These are phyloP conservation scores for Dalbergia oliveri DNA, from an alignment of 306 rosid species.

Conservation along the genomic window DNA sequence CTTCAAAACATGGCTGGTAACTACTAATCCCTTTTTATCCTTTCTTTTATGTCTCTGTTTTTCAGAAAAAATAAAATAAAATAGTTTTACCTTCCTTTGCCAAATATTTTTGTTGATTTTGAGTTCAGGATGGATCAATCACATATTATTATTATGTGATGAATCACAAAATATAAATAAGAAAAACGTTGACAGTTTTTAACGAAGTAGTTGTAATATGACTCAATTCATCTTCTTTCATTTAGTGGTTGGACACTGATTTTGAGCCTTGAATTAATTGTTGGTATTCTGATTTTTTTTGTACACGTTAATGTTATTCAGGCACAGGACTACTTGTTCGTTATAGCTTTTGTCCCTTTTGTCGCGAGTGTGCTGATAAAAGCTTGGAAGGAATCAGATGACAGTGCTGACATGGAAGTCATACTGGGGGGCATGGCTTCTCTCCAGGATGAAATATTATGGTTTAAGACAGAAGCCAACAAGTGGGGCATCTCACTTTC, in stretches of 20 bases:
- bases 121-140: not conserved
- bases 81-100: not conserved
- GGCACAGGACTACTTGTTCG: conserved; percentile 87
- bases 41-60: not conserved
- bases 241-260: not conserved
- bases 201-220: conserved; percentile 9
- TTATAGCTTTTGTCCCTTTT: conserved; percentile 74
- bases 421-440: conserved; percentile 68
- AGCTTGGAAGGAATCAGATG: conserved; percentile 75
- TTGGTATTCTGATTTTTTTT: not conserved
- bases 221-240: not conserved
- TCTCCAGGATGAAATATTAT: conserved; percentile 69
- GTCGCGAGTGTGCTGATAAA: conserved; percentile 67
- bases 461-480: conserved; percentile 80
- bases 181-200: not conserved
- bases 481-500: conserved; percentile 65
- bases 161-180: too few species aligned
- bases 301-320: conserved; percentile 36
- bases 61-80: not conserved
- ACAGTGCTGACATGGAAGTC: conserved; percentile 63
- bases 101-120: not conserved
- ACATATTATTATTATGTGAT: not conserved
- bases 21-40: too few species aligned
- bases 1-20: conserved; percentile 86
- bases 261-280: not conserved